Conservation (phyloP, 2,329 filamentous ascomycete species). For the Byssochlamys sp. region DNA sequence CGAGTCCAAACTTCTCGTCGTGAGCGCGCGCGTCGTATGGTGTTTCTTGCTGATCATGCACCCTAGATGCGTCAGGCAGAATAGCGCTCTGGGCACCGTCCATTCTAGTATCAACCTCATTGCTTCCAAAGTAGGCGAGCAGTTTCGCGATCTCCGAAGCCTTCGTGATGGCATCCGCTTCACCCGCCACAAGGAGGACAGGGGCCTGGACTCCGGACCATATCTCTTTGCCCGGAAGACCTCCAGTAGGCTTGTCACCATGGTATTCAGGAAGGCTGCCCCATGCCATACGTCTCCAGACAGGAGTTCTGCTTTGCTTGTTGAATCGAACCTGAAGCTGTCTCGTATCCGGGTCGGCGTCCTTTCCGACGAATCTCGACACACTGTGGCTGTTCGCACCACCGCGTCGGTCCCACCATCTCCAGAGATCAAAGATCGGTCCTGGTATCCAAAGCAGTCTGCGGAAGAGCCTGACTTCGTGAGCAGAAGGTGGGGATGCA, state of each 20-base stretch:
- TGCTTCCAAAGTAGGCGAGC: conserved; percentile 31
- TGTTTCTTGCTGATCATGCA: conserved; percentile 15
- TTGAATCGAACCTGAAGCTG: conserved; percentile 49
- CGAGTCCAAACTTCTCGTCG: conserved; percentile 19
- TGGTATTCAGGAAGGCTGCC: conserved; percentile 57
- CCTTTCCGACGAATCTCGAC: conserved; percentile 52
- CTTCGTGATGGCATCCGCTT: conserved; percentile 67
- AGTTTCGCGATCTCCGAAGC: conserved; percentile 62
- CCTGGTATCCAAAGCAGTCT: conserved; percentile 58
- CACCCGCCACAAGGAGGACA: conserved; percentile 68
- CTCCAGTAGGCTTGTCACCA: conserved; percentile 46
- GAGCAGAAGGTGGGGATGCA: conserved; percentile 51
- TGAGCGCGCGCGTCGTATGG: conserved; percentile 12
- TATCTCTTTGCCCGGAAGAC: conserved; percentile 57
- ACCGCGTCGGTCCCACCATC: conserved; percentile 68
- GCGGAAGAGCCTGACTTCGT: conserved; percentile 43
- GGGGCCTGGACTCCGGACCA: conserved; percentile 68
- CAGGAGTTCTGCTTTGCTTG: conserved; percentile 67
- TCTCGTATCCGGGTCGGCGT: conserved; percentile 32
- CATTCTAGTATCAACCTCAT: conserved; percentile 16
- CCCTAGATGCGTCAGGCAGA: conserved; percentile 22
- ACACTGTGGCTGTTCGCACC: conserved; percentile 72
- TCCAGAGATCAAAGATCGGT: conserved; percentile 62
- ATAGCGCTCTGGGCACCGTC: conserved; percentile 14
- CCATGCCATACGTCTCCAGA: conserved; percentile 72